phyloP scores from a whole-genome alignment of 108 stramenopile species.

The Heterococcus sp. region DNA sequence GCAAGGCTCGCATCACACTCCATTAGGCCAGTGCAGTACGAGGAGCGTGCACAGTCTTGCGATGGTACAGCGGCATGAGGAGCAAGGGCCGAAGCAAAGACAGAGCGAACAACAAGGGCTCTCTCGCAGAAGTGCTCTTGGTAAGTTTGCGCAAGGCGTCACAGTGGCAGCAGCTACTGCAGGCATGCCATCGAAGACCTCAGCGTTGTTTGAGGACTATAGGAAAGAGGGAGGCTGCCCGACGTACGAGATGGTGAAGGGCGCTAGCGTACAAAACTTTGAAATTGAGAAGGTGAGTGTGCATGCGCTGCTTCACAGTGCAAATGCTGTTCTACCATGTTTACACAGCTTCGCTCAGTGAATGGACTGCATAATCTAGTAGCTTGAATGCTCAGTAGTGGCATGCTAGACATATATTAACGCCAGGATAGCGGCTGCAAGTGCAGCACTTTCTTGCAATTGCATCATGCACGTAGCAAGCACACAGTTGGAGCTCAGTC shows the following conservation, averaged over 20 bases:
- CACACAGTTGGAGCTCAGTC: neutral
- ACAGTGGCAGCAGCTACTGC: neutral
- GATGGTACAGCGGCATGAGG: too few relatives aligned
- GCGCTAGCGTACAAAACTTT: neutral
- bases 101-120: neutral
- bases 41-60: too few relatives aligned
- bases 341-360: too few relatives aligned
- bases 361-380: too few relatives aligned
- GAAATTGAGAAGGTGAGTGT: slow-evolving; percentile 22
- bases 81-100: too few relatives aligned
- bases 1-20: too few relatives aligned
- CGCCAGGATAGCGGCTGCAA: neutral
- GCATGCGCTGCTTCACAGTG: neutral
- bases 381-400: neutral
- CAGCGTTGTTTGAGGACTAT: slow-evolving; percentile 19
- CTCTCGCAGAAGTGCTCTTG: neutral
- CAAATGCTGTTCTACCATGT: neutral
- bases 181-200: neutral
- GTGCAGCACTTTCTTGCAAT: neutral
- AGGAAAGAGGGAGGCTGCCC: slow-evolving; percentile 26
- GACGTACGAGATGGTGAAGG: slow-evolving; percentile 5
- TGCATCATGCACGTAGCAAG: neutral
- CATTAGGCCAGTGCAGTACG: too few relatives aligned
- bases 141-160: neutral
- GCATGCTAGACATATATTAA: neutral